Evolutionary conservation across 2,329 filamentous ascomycete species (phyloP).

Genomic region (Keithomyces neogunnii): DNA sequence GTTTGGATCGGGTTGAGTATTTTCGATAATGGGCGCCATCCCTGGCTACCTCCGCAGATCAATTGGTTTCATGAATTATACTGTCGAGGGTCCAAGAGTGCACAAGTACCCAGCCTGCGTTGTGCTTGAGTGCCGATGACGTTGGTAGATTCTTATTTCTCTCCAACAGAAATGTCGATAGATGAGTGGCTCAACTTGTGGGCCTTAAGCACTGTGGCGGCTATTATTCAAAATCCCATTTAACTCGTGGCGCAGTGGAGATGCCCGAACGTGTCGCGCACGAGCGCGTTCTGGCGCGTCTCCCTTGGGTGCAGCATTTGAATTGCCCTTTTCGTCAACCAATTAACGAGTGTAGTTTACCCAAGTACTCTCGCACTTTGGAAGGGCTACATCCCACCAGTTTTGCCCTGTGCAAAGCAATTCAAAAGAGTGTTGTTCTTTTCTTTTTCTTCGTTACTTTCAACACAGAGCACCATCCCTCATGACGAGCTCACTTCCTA

Average conservation of each 20-base stretch:
- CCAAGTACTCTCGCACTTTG: neutral
- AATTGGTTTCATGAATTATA: constrained; percentile 6
- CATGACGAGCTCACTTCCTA: constrained; percentile 12
- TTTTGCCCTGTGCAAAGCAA: neutral
- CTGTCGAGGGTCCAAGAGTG: neutral
- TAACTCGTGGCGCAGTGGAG: constrained; percentile 16
- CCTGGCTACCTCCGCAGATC: constrained; percentile 20
- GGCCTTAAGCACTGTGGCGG: constrained; percentile 9
- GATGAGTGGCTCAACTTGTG: neutral
- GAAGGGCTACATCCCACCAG: neutral
- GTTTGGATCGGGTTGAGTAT: constrained; percentile 14
- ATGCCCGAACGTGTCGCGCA: constrained; percentile 17
- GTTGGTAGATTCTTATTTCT: neutral
- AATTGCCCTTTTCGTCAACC: neutral
- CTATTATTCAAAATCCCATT: constrained; percentile 18
- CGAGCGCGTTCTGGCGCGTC: constrained; percentile 25
- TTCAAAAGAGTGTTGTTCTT: neutral
- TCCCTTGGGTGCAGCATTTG: constrained; percentile 10
- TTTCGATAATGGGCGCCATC: constrained; percentile 24
- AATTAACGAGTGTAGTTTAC: neutral
- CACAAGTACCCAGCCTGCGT: neutral
- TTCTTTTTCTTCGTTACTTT: neutral
- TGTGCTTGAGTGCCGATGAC: neutral
- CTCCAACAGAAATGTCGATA: neutral
- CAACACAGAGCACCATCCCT: constrained; percentile 3